Base-by-base conservation (phyloP, 2,329 filamentous ascomycete species). In the Pyrenochaeta sp. region DNA sequence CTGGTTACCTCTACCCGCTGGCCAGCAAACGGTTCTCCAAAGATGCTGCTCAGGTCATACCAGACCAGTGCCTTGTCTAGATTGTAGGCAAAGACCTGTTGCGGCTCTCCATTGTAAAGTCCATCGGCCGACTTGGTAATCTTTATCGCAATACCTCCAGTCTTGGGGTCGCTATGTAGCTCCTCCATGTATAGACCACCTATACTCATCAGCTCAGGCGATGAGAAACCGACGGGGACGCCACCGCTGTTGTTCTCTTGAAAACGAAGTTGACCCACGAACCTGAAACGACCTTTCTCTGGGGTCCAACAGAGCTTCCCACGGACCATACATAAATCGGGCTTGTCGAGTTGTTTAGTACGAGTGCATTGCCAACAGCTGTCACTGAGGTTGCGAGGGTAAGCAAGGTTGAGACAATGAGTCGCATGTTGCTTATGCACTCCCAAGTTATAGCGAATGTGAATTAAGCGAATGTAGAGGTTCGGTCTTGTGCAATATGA, bases 21-120 rank as follows among this genome's bases (percentile, higher is more conserved):
- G 6, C 63, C 63, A 6, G 36, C 44, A 28, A 68, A 68, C n/a
- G 61, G 63, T 10, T 59, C 60, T 1, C 61, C 60, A 41, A 63
- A 59, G 11, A 59, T 53, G 4, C 51, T 46, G 35, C 59, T 61
- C 19, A 65, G 35, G 32, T 62, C 58, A 42, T 65, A 63, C 55
- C 61, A 66, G 7, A 60, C 58, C 27, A 52, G 40, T 3, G 36
- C 49, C 5, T 44, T 49, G 34, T 63, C 58, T 3, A 67, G 41
- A 13, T 54, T 51, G 35, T 67, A 65, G 3, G 55, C 48, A 28
- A 64, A 59, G 8, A 62, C 51, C 29, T 63, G 59, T 14, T 52
- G 40, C 20, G 61, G 53, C 21, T 44, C 56, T 13, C 51, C 54
- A 10, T 40, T 43, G 34, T 51, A 53, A 7, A 67, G 47, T 3